These are phyloP conservation scores for Stachybotrys chlorohalonatus DNA, from an alignment of 2,329 filamentous ascomycete genomes.

Conservation along the genomic window DNA sequence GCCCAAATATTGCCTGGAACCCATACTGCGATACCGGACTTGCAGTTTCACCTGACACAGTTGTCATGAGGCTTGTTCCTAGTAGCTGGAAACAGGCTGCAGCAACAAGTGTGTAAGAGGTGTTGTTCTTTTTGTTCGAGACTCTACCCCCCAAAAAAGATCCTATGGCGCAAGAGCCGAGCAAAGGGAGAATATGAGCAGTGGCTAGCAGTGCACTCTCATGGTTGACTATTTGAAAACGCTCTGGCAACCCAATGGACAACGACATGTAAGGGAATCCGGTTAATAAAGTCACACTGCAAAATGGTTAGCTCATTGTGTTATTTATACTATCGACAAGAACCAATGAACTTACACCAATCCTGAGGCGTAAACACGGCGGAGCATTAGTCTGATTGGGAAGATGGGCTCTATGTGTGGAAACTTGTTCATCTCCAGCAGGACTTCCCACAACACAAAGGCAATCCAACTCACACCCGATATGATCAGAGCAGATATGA, in stretches of 20 bases:
- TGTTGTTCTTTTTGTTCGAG: conserved; percentile 45
- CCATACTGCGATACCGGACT: conserved; percentile 37
- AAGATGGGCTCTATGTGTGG: conserved; percentile 44
- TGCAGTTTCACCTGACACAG: conserved; percentile 21
- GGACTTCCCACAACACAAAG: conserved; percentile 42
- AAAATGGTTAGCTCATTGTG: conserved; percentile 6
- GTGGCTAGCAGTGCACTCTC: conserved; percentile 45
- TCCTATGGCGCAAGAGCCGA: conserved; percentile 46
- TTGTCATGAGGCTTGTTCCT: conserved; percentile 41
- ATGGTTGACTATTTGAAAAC: conserved; percentile 50
- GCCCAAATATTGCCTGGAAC: conserved; percentile 46
- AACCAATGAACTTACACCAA: conserved; percentile 28
- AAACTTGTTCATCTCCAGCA: conserved; percentile 27
- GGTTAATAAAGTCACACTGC: conserved; percentile 44
- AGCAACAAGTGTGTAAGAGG: conserved; percentile 38
- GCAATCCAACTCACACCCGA: conserved; percentile 37
- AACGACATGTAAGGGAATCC: conserved; percentile 50
- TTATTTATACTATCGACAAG: not conserved
- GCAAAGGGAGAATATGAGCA: conserved; percentile 48
- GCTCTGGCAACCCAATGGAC: conserved; percentile 49
- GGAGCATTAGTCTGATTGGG: conserved; percentile 36
- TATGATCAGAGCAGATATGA: conserved; percentile 38
- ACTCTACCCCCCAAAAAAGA: conserved; percentile 46
- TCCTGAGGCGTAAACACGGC: conserved; percentile 41
- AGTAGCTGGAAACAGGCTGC: conserved; percentile 43